phyloP scores from a whole-genome alignment of 2,329 filamentous ascomycete species.

The Aspergillus texensis region DNA sequence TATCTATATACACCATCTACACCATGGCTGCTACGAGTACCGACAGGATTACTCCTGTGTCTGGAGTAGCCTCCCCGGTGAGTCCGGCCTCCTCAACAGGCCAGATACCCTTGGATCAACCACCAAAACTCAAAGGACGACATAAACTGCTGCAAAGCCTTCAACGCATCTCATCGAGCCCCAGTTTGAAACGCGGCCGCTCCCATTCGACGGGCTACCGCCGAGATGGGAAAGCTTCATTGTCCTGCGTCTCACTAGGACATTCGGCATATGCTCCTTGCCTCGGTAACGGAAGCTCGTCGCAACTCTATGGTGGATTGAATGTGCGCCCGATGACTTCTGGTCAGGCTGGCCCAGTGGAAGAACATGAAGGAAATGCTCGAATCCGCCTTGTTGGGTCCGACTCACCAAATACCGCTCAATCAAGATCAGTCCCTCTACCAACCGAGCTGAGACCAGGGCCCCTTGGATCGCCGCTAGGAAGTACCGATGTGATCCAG shows the following conservation, averaged over 20 bases:
- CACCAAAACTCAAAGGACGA: conserved; percentile 66
- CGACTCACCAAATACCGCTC: conserved; percentile 41
- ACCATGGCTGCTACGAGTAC: conserved; percentile 35
- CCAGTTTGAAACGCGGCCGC: conserved; percentile 68
- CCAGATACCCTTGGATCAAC: conserved; percentile 43
- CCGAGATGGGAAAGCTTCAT: conserved; percentile 62
- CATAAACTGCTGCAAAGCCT: conserved; percentile 72
- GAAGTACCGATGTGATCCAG: conserved; percentile 19
- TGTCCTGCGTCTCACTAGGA: conserved; percentile 66
- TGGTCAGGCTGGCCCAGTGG: conserved; percentile 47
- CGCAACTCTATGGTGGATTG: conserved; percentile 59
- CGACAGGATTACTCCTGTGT: conserved; percentile 34
- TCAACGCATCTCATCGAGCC: conserved; percentile 80
- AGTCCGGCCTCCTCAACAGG: conserved; percentile 38
- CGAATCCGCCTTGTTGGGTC: conserved; percentile 59
- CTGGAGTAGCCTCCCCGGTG: conserved; percentile 36
- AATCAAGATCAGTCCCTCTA: conserved; percentile 60
- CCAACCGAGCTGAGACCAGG: conserved; percentile 63
- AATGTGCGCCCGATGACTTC: conserved; percentile 59
- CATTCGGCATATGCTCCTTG: conserved; percentile 57
- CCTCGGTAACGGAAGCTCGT: conserved; percentile 57
- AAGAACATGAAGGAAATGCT: conserved; percentile 56
- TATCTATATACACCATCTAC: conserved; percentile 3
- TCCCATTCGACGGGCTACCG: conserved; percentile 69
- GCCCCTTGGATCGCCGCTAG: conserved; percentile 42